Conservation (phyloP, 441 rosid genomes). For the Aquilaria agallochum region DNA sequence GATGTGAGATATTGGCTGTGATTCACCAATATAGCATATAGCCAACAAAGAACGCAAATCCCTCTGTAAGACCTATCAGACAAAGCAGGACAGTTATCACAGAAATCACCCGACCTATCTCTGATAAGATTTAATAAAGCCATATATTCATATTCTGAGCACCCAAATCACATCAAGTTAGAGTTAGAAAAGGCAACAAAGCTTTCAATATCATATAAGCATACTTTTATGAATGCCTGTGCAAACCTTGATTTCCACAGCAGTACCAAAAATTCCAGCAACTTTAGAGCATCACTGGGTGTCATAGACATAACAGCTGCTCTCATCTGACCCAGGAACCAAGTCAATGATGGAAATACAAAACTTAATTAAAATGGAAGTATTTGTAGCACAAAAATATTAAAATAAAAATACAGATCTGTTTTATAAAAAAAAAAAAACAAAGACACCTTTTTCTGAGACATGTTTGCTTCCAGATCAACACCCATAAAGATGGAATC, state of each 20-base stretch:
- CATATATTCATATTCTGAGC: too few species aligned
- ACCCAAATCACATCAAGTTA: too few species aligned
- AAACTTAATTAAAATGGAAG: neutral
- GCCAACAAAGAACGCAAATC: constrained; percentile 68
- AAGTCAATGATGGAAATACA: constrained; percentile 6
- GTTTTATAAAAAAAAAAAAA: neutral
- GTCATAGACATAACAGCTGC: constrained; percentile 61
- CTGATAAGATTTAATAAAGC: too few species aligned
- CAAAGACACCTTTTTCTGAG: constrained; percentile 69
- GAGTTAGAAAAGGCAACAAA: too few species aligned
- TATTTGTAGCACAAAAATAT: neutral
- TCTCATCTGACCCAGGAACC: constrained; percentile 45
- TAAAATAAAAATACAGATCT: neutral
- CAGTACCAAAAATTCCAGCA: constrained; percentile 55
- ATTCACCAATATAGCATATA: constrained; percentile 68
- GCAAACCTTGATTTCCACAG: constrained; percentile 89
- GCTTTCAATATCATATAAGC: neutral
- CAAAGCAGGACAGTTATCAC: constrained; percentile 6
- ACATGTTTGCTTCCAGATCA: constrained; percentile 54
- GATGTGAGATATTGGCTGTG: constrained; percentile 53
- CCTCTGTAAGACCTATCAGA: constrained; percentile 59
- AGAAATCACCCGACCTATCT: too few species aligned
- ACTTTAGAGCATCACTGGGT: constrained; percentile 56
- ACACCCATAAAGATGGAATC: constrained; percentile 41
- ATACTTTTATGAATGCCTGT: neutral